Base-by-base conservation (phyloP, 306 rosid species). In the Vicia villosa region DNA sequence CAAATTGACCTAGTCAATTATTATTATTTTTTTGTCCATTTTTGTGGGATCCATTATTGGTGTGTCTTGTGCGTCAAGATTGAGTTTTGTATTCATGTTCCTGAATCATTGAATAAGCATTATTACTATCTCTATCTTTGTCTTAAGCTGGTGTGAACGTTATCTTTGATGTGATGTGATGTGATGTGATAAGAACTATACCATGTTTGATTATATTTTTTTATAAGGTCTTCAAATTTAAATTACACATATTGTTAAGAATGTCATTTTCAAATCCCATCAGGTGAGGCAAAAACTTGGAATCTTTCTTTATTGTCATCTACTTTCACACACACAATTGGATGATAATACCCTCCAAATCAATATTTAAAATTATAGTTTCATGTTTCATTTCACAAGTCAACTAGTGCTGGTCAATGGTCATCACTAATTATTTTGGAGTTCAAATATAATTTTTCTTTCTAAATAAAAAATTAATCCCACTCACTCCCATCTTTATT, bases 391-490 rank as follows among this genome's bases (percentile, higher is more conserved):
- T 36, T 68, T 72, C 21, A 21, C 37, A 3, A 13, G 63, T 46
- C 69, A 66, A 47, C 55, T 28, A 38, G 38, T 5, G 13, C 30
- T 57, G 54, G 36, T 24, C 66, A 61, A 36, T 61, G 50, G 20
- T 8, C 55, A 66, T 30, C 60, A 51, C 47, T 21, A 38, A 14
- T 15, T 52, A 32, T 34, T 77, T 65, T 68, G 30, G 41, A 6
- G 45, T 67, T 21, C 32, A 30, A 36, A 64, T 62, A 26, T 54
- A 36, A 22, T 37, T 36, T 22, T n/a, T 74, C 43, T 38, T 41
- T 58, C 30, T 12, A 38, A 63, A 34, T 34, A 34, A 34, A 34
- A 58, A 47, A 47, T 55, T 28, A 43, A 45, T n/a, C 34, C 73
- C 58, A 21, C 62, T 15, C 17, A 21, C 62, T 15, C 11, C 37